Base-by-base conservation (phyloP, 2,329 filamentous ascomycete genomes). In the Lasiodiplodia sp. region DNA sequence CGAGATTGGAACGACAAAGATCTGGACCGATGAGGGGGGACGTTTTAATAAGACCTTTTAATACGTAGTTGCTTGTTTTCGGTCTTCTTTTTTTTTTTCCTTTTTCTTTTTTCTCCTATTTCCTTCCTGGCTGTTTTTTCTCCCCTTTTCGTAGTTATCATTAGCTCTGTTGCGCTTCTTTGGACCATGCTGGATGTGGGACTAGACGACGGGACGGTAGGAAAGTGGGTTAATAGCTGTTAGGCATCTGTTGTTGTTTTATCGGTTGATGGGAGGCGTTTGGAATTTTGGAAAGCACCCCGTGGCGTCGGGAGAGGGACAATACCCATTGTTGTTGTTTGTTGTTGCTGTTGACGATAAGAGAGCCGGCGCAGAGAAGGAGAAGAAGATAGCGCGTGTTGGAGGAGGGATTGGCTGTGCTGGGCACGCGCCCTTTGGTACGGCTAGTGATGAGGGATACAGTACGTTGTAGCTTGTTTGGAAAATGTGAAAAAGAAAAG, bases 131-230 rank as follows among this genome's bases (percentile, higher is more conserved):
- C n/a, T n/a, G 8, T 8, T 14, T 21, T 7, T 18, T 47, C 21
- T 47, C 44, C 44, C 21, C 18, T 25, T 57, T 31, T 23, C 37
- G 18, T 18, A 23, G 31, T 11, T 38, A 40, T n/a, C 28, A 64
- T 51, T 51, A 51, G 34, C 47, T 49, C 37, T 57, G 31, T 57
- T 23, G 18, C 44, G 51, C 21, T 52, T n/a, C 37, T 64, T 64
- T 52, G 60, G 60, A 52, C 60, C 60, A 64, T 64, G 60, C 60
- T 64, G 60, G 60, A 38, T 64, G 60, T 64, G 60, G 60, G 23
- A 47, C 44, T 47, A n/a, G 44, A 47, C 44, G 44, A 25, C 12
- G 52, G 25, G 44, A 47, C 44, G 44, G n/a, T 8, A 11, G 44
- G 44, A 47, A 47, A 47, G 40, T 8, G 21, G 44, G n/a, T 2